phyloP scores from a whole-genome alignment of 768 basidiomycete species.

The Galerina sulciceps region DNA sequence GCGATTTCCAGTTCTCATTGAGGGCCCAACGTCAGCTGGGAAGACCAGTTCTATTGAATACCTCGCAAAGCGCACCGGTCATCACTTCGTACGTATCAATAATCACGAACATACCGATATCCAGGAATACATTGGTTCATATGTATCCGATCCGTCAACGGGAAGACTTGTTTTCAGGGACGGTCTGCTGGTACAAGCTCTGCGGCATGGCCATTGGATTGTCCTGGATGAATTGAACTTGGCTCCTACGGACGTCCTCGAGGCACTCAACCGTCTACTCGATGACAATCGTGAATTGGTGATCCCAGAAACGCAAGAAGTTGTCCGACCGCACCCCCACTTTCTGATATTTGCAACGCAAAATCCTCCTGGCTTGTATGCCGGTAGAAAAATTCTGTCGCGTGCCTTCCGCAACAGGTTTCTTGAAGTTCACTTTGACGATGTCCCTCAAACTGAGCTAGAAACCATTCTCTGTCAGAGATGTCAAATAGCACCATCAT shows the following conservation, averaged over 20 bases:
- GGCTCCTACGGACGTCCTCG: constrained; percentile 96
- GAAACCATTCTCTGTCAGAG: constrained; percentile 93
- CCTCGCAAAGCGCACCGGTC: constrained; percentile 89
- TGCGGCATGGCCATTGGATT: constrained; percentile 94
- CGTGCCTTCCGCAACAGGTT: constrained; percentile 97
- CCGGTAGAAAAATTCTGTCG: constrained; percentile 91
- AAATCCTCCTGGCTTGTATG: constrained; percentile 96
- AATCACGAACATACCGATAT: constrained; percentile 99
- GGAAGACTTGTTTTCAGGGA: constrained; percentile 97
- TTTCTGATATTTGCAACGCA: constrained; percentile 99
- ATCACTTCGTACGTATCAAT: constrained; percentile 97
- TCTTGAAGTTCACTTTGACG: constrained; percentile 96
- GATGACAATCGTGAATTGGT: constrained; percentile 98
- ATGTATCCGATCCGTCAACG: constrained; percentile 88
- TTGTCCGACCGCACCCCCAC: constrained; percentile 89
- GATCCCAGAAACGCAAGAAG: constrained; percentile 95
- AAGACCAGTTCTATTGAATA: constrained; percentile 98
- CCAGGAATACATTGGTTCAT: constrained; percentile 97
- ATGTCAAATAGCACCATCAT: constrained; percentile 92
- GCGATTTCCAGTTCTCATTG: constrained; percentile 93
- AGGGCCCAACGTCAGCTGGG: constrained; percentile 96
- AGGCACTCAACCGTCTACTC: constrained; percentile 93
- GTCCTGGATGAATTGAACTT: constrained; percentile 97
- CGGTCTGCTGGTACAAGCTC: constrained; percentile 89
- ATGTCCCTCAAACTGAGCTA: constrained; percentile 92